Base-by-base conservation (phyloP, 352 stramenopile genomes). In the Globisporangium alternatum region DNA sequence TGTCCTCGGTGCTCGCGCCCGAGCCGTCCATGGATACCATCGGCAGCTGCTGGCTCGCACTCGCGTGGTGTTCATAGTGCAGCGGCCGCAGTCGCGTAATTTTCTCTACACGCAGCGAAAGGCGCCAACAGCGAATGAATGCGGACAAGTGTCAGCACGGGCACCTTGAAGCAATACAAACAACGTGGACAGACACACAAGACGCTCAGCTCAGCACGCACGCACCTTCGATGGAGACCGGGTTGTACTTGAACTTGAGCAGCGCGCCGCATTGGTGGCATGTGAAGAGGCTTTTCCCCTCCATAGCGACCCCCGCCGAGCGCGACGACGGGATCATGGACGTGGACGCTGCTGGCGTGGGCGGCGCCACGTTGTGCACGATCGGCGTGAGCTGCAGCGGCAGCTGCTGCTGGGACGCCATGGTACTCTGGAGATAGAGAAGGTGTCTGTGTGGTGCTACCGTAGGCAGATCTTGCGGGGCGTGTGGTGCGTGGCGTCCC, bases 221-320 rank as follows among this genome's bases (percentile, higher is more conserved):
- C 62, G 15, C 28, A 80, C 72, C 73, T 72, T 90, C 76, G 58
- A 91, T 90, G 6, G 83, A 84, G 47, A 80, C 69, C 2, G 72
- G 69, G 55, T 74, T 86, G 69, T 75, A 71, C 52, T 76, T 74
- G 65, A 91, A 90, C 60, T 90, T 91, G 70, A 91, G 80, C 62
- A 91, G 63, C 28, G 80, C 73, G 44, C 79, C 80, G 62, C 83
- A 91, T 52, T 86, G 75, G 64, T 85, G 78, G 59, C 83, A 91
- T 64, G 80, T 91, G 52, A 91, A 91, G 25, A 91, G 69, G 54
- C 78, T 89, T 56, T 91, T 91, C 37, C 83, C 83, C 55, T 91
- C 83, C 68, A 91, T 88, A 39, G 77, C 72, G 54, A 83, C 54
- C 48, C 58, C 64, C 22, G 56, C 25, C 22, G 66, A 58, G 52